Conservation (phyloP, 148 eudicot species). For the Dianthus caryophyllus region DNA sequence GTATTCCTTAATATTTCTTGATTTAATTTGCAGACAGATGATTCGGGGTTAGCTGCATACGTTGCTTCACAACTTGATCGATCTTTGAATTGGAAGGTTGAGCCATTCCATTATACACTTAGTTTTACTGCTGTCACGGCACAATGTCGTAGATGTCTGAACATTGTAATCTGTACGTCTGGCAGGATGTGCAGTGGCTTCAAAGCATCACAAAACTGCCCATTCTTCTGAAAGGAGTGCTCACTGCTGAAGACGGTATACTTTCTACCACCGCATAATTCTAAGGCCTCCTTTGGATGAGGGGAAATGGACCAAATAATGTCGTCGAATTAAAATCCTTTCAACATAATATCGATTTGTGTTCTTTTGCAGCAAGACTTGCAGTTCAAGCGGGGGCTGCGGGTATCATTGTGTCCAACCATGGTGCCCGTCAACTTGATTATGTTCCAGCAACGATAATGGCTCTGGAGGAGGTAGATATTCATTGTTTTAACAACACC, state of each 20-base stretch:
- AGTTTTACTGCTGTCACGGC: neutral
- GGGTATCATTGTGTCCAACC: conserved; percentile 79
- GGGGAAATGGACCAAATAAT: too few species aligned
- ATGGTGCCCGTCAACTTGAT: conserved; percentile 82
- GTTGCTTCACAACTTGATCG: conserved; percentile 64
- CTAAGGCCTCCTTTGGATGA: neutral
- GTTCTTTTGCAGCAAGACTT: conserved; percentile 38
- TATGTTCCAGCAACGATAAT: conserved; percentile 74
- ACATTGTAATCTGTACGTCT: neutral
- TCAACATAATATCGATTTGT: neutral
- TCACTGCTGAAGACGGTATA: conserved; percentile 96
- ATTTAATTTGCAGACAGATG: too few species aligned
- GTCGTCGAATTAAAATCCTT: too few species aligned
- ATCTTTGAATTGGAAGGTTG: conserved; percentile 83
- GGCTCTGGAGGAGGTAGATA: conserved; percentile 69
- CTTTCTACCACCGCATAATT: neutral
- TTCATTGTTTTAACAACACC: neutral
- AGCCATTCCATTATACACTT: neutral
- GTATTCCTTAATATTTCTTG: too few species aligned
- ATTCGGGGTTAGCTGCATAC: too few species aligned
- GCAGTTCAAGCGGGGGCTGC: conserved; percentile 67
- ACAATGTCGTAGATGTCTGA: neutral
- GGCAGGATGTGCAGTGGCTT: conserved; percentile 93
- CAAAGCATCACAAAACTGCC: conserved; percentile 80
- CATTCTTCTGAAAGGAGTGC: conserved; percentile 85